Evolutionary conservation across 306 rosid genomes (phyloP).

Genomic region (Vachellia collinsii): DNA sequence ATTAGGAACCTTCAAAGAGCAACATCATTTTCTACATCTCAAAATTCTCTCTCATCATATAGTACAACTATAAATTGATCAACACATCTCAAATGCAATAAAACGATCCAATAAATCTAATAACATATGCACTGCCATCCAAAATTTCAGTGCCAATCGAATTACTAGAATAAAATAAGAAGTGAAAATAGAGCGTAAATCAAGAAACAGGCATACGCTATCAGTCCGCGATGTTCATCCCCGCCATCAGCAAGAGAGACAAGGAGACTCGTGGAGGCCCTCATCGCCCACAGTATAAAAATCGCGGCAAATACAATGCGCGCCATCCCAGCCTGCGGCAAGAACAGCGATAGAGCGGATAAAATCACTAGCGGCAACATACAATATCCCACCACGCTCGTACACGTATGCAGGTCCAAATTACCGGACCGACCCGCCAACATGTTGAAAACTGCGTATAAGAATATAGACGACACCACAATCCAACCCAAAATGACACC

Average conservation of each 20-base stretch:
- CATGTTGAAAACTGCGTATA: conserved; percentile 26
- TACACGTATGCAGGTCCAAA: conserved; percentile 21
- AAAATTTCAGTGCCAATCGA: neutral
- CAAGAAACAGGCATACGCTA: conserved; percentile 23
- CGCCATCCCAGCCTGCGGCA: conserved; percentile 10
- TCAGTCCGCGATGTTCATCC: neutral
- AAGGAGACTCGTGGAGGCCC: conserved; percentile 5
- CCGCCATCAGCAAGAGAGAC: conserved; percentile 20
- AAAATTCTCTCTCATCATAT: neutral
- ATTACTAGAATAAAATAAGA: conserved; percentile 11
- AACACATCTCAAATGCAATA: neutral
- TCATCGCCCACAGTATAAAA: conserved; percentile 1
- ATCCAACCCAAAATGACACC: conserved; percentile 28
- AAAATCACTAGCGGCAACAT: conserved; percentile 26
- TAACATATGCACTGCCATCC: neutral
- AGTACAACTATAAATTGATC: neutral
- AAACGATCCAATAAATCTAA: neutral
- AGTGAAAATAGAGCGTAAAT: conserved; percentile 11
- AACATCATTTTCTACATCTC: conserved; percentile 17
- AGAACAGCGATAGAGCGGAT: conserved; percentile 15
- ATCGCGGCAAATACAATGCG: neutral
- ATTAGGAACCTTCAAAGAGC: neutral
- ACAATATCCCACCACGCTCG: conserved; percentile 26
- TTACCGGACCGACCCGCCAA: conserved; percentile 24
- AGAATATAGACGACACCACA: conserved; percentile 19